Percentiles rank a stretch among this genome's conserved stretches.
Conservation (phyloP, 129 eudicot genomes). For the Flaveria bidentis region DNA sequence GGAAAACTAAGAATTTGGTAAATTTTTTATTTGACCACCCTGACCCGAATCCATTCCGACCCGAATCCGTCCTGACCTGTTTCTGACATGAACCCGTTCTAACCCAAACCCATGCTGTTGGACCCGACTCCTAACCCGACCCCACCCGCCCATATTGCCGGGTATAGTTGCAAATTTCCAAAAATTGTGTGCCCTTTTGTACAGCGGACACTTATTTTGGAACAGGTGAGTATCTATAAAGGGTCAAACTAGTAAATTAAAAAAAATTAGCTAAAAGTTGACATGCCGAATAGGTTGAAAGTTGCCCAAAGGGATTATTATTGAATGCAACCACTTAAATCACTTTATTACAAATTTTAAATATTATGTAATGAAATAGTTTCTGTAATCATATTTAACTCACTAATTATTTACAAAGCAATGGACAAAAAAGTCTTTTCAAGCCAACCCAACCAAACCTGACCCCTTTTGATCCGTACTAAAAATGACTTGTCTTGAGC, state of each 20-base stretch:
- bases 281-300: not conserved
- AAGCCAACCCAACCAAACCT: not conserved
- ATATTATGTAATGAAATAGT: not conserved
- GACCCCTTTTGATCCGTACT: not conserved
- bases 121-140: no score
- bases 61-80: no score
- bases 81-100: no score
- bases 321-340: not conserved
- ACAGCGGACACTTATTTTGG: not conserved
- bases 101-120: no score
- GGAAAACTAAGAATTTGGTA: no score
- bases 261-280: not conserved
- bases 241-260: not conserved
- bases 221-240: not conserved
- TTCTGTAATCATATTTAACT: not conserved
- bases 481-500: not conserved
- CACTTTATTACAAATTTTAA: not conserved
- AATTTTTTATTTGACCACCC: no score
- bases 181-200: not conserved
- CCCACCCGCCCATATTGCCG: no score
- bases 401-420: not conserved
- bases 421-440: not conserved
- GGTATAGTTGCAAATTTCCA: not conserved
- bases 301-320: not conserved
- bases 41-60: no score